Evolutionary conservation across 371 early-diverging fungal species (phyloP).

Genomic region (Mortierella sp.): DNA sequence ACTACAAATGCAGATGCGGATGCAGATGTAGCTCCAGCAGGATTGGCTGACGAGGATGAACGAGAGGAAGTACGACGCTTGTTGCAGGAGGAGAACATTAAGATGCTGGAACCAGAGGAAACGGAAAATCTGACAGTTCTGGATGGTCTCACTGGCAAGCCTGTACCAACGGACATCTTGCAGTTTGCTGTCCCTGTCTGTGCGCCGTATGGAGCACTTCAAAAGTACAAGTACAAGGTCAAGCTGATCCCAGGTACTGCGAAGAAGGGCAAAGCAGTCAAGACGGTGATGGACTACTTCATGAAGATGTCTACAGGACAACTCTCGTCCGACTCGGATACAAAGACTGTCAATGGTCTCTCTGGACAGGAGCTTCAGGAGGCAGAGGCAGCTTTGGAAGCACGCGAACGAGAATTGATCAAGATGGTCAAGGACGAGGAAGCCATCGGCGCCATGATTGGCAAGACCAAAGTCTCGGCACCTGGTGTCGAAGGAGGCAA

Average conservation of each 20-base stretch:
- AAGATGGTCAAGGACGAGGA: constrained; percentile 88
- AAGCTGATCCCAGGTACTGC: constrained; percentile 95
- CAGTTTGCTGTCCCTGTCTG: constrained; percentile 95
- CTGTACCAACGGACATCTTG: constrained; percentile 82
- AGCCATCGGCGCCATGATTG: constrained; percentile 82
- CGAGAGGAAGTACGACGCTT: constrained; percentile 72
- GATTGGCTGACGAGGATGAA: constrained; percentile 56
- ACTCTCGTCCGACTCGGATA: neutral
- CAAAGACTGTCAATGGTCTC: constrained; percentile 6
- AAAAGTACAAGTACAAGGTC: constrained; percentile 94
- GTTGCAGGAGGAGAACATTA: constrained; percentile 80
- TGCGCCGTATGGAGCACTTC: constrained; percentile 93
- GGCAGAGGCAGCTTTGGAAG: constrained; percentile 58
- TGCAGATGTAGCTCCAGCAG: constrained; percentile 15
- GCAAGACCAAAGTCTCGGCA: constrained; percentile 88
- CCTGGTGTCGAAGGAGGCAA: constrained; percentile 77
- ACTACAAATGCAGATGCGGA: constrained; percentile 7
- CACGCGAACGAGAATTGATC: constrained; percentile 83
- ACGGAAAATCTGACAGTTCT: constrained; percentile 71
- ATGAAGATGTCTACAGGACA: constrained; percentile 29
- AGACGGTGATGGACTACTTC: constrained; percentile 33
- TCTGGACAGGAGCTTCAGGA: constrained; percentile 61
- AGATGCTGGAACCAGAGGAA: constrained; percentile 74
- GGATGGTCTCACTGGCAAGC: constrained; percentile 84
- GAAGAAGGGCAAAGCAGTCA: constrained; percentile 93